Conservation (phyloP, 805 yeast genomes). For the Candida insectorum region DNA sequence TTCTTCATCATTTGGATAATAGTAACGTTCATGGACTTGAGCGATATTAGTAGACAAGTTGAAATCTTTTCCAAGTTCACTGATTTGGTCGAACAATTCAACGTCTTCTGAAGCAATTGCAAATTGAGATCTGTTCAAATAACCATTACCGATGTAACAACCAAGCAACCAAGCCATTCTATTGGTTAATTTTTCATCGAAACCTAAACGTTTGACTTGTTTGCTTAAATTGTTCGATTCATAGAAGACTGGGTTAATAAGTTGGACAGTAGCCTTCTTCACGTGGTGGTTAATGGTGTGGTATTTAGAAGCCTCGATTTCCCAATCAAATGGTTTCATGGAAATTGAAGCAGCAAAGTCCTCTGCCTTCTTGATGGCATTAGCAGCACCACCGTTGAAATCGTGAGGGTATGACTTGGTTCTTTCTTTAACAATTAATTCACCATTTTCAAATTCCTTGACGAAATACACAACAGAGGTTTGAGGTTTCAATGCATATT, state of each 20-base stretch:
- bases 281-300: slow-evolving; percentile 22
- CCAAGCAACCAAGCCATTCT: slow-evolving; percentile 40
- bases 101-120: slow-evolving; percentile 26
- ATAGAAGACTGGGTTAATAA: slow-evolving; percentile 30
- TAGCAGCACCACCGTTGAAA: slow-evolving; percentile 17
- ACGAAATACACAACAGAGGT: slow-evolving; percentile 22
- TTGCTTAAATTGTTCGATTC: slow-evolving; percentile 30
- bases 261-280: slow-evolving; percentile 27
- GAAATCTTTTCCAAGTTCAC: slow-evolving; percentile 14
- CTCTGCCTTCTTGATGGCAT: slow-evolving; percentile 16
- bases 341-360: slow-evolving; percentile 16
- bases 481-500: slow-evolving; percentile 11
- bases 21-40: slow-evolving; percentile 1
- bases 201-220: slow-evolving; percentile 18
- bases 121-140: slow-evolving; percentile 21
- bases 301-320: slow-evolving; percentile 37
- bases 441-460: slow-evolving; percentile 8
- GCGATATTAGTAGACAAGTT: slow-evolving; percentile 3
- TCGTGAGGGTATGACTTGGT: slow-evolving; percentile 18
- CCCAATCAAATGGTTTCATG: slow-evolving; percentile 27
- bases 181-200: slow-evolving; percentile 15
- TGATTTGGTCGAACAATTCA: slow-evolving; percentile 19
- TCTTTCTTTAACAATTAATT: slow-evolving; percentile 19
- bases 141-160: slow-evolving; percentile 38
- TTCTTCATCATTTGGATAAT: slow-evolving; percentile 3